Evolutionary conservation across 2,329 filamentous ascomycete genomes (phyloP).

Genomic region (Lachnellula occidentalis): DNA sequence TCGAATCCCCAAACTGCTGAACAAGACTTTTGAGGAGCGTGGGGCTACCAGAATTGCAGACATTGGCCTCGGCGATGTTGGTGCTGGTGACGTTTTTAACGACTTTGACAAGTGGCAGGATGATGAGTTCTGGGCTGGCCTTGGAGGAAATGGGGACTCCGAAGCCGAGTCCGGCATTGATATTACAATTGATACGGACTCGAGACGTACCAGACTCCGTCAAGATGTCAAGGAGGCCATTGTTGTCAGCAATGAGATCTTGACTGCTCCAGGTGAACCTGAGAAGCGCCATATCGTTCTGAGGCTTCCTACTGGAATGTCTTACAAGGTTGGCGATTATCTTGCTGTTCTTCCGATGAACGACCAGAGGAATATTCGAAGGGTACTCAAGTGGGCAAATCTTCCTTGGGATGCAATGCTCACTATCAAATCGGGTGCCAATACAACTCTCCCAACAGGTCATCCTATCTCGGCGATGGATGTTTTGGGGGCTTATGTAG

Average conservation of each 20-base stretch:
- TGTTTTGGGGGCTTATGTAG: conserved; percentile 52
- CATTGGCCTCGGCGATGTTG: conserved; percentile 15
- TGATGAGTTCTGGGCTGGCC: conserved; percentile 42
- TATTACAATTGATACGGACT: conserved; percentile 21
- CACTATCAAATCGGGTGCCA: conserved; percentile 38
- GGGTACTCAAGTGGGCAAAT: conserved; percentile 53
- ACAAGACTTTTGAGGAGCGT: conserved; percentile 30
- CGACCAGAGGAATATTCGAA: conserved; percentile 7
- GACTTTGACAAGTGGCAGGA: conserved; percentile 67
- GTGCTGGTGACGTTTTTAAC: conserved; percentile 55
- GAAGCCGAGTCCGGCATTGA: conserved; percentile 16
- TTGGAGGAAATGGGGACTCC: conserved; percentile 14
- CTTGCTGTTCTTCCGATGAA: conserved; percentile 18
- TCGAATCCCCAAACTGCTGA: conserved; percentile 57
- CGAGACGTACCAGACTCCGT: conserved; percentile 38
- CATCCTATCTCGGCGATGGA: conserved; percentile 46
- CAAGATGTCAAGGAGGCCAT: conserved; percentile 58
- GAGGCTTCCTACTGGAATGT: conserved; percentile 10
- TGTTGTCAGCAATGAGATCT: conserved; percentile 46
- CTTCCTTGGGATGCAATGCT: conserved; percentile 54
- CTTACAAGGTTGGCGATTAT: conserved; percentile 20
- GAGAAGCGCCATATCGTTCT: conserved; percentile 58
- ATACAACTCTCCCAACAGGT: conserved; percentile 38
- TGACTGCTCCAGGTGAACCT: conserved; percentile 46
- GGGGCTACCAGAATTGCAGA: conserved; percentile 12